Percentiles rank a stretch among this genome's conserved stretches.
phyloP scores from a whole-genome alignment of 768 basidiomycete species.

The Boletus pseudopeckii region DNA sequence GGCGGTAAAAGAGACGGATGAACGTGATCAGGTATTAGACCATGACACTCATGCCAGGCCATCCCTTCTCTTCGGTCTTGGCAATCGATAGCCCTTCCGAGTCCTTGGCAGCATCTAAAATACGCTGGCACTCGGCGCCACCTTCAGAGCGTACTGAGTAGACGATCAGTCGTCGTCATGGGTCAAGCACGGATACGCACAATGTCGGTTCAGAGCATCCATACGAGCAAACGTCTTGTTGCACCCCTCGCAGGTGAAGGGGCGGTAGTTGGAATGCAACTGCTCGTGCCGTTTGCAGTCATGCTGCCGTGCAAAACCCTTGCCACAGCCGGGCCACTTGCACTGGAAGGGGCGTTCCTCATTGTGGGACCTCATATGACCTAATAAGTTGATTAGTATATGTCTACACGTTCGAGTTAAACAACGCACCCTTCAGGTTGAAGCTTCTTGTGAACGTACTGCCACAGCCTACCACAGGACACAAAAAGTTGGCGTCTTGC shows the following conservation, averaged over 20 bases:
- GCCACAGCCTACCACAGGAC: slow-evolving; percentile 79
- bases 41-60: slow-evolving; percentile 31
- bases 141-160: slow-evolving; percentile 72
- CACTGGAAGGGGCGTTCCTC: slow-evolving; percentile 95
- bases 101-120: slow-evolving; percentile 35
- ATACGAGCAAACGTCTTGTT: slow-evolving; percentile 90
- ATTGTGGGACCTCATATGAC: slow-evolving; percentile 92
- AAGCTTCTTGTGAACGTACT: slow-evolving; percentile 91
- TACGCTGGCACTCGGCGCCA: slow-evolving; percentile 66
- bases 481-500: slow-evolving; percentile 82
- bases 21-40: slow-evolving; percentile 21
- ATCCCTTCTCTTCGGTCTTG: slow-evolving; percentile 33
- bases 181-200: slow-evolving; percentile 46
- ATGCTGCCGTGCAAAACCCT: slow-evolving; percentile 92
- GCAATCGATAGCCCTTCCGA: slow-evolving; percentile 19
- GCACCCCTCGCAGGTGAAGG: slow-evolving; percentile 92
- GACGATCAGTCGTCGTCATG: neutral
- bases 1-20: slow-evolving; percentile 11
- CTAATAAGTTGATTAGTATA: slow-evolving; percentile 34
- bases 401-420: slow-evolving; percentile 1
- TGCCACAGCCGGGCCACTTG: slow-evolving; percentile 91
- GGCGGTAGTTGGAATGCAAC: slow-evolving; percentile 87
- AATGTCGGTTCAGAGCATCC: slow-evolving; percentile 91
- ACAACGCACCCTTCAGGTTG: slow-evolving; percentile 75
- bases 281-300: slow-evolving; percentile 97